Conservation (phyloP, 2,329 filamentous ascomycete genomes). For the Zopfia rhizophila region DNA sequence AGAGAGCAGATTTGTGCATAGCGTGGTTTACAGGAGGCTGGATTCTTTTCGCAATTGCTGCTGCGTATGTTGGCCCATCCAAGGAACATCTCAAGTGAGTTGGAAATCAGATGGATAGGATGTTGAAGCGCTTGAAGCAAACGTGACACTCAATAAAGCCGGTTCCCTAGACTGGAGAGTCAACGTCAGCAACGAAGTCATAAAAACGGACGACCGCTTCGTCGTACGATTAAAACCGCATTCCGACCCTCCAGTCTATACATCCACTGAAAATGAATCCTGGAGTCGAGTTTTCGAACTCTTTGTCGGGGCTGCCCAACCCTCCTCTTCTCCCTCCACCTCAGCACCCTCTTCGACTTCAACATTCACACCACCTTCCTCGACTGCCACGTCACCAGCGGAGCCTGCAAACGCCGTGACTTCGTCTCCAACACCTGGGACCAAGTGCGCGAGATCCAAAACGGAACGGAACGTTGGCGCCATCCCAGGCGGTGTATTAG, state of each 20-base stretch:
- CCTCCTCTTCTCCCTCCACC: neutral
- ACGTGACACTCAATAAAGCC: constrained; percentile 2
- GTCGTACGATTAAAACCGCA: constrained; percentile 15
- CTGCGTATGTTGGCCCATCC: neutral
- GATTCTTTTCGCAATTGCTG: constrained; percentile 10
- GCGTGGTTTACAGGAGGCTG: constrained; percentile 11
- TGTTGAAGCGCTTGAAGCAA: constrained; percentile 6
- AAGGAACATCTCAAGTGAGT: too few species aligned
- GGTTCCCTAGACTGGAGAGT: constrained; percentile 13
- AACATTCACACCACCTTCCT: too few species aligned
- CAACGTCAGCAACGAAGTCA: constrained; percentile 12
- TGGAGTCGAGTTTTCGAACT: constrained; percentile 14
- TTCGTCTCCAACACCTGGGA: too few species aligned
- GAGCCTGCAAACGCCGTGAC: too few species aligned
- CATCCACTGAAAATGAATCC: constrained; percentile 10
- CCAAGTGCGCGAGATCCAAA: too few species aligned
- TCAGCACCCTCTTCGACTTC: too few species aligned
- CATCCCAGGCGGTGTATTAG: too few species aligned
- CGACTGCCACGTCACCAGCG: too few species aligned
- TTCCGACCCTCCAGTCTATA: constrained; percentile 14
- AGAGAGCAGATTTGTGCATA: constrained; percentile 12
- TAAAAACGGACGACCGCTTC: constrained; percentile 5
- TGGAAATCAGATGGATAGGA: too few species aligned
- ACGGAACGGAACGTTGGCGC: too few species aligned
- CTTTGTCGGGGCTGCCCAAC: neutral